Conservation (phyloP, 495 filamentous ascomycete species). For the Podospora didyma region DNA sequence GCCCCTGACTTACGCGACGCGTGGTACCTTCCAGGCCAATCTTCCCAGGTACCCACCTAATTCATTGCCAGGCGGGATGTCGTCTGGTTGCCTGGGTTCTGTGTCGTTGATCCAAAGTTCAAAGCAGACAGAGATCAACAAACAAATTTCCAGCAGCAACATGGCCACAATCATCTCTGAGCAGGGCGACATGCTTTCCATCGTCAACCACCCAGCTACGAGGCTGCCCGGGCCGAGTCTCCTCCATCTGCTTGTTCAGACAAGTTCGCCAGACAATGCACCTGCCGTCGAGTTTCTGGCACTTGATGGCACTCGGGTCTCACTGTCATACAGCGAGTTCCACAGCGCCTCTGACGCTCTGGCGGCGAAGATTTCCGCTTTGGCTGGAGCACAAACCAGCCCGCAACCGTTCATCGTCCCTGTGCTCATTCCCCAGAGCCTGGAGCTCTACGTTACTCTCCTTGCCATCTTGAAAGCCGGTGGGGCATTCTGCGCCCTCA, state of each 20-base stretch:
- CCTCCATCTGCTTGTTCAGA: conserved; percentile 58
- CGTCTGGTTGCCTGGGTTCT: no score
- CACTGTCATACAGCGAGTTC: conserved; percentile 56
- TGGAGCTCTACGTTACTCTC: conserved; percentile 65
- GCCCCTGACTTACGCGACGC: no score
- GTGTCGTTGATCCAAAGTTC: no score
- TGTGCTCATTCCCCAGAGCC: conserved; percentile 65
- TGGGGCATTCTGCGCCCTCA: conserved; percentile 74
- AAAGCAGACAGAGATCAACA: no score
- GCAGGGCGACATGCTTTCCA: conserved; percentile 38
- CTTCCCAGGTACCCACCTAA: no score
- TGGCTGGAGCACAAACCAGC: conserved; percentile 7
- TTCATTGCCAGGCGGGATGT: no score
- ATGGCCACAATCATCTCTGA: conserved; percentile 1
- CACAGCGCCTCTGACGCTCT: conserved; percentile 52
- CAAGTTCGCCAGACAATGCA: not conserved
- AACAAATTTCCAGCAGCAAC: no score
- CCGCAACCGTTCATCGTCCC: conserved; percentile 54
- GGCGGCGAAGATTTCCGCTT: conserved; percentile 42
- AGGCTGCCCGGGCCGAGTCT: conserved; percentile 54
- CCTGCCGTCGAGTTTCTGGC: conserved; percentile 54
- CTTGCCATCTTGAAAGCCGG: conserved; percentile 73
- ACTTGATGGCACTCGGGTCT: conserved; percentile 36
- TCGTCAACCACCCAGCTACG: conserved; percentile 54
- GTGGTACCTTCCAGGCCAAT: no score